Evolutionary conservation across 148 eudicot species (phyloP), one percentile per base, ranked within the genome.

Genomic region (Vaccinium vitisidaea): DNA sequence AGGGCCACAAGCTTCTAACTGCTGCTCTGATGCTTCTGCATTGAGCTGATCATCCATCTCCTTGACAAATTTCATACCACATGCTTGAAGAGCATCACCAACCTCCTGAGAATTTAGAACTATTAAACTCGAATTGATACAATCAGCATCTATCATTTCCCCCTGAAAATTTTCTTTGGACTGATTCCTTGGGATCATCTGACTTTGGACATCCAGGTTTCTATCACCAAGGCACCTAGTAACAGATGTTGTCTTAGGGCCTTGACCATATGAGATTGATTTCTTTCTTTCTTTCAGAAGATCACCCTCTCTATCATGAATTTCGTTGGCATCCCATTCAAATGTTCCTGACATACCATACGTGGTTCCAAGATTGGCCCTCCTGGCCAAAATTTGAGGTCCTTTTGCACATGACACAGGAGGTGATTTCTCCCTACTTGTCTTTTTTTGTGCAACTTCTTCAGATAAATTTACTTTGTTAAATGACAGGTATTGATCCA

Each of bases 401-500:
- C 98, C 93, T 77, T 88, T 92, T 79, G 87, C 87, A 86, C 84
- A 84, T 70, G 78, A 84, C 77, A 81, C 69, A 16, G 90, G 91
- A 19, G 90, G 93, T 36, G 94, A 92, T 69, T 58, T 86, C 30
- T 86, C 79, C 85, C 86, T 88, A n/a, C 70, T n/a, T 43, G 23
- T 79, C 74, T 80, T 83, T 75, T 65, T 84, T 55, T 77, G 78
- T 53, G 83, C 27, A 67, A 77, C 83, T 58, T 84, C 84, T 77
- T 86, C 89, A 30, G 86, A 85, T 67, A 84, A 81, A 58, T 76
- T 55, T 77, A 82, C 55, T 88, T 75, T 85, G 84, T 82, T 89
- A 80, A 73, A 81, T 61, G 89, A 90, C 69, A 92, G 84, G 86
- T 87, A 94, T 27, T 86, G 90, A 83, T 94, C 94, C 55, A 94